Evolutionary conservation across 2,329 filamentous ascomycete species (phyloP).

Genomic region (Torrubiella hemipterigena): DNA sequence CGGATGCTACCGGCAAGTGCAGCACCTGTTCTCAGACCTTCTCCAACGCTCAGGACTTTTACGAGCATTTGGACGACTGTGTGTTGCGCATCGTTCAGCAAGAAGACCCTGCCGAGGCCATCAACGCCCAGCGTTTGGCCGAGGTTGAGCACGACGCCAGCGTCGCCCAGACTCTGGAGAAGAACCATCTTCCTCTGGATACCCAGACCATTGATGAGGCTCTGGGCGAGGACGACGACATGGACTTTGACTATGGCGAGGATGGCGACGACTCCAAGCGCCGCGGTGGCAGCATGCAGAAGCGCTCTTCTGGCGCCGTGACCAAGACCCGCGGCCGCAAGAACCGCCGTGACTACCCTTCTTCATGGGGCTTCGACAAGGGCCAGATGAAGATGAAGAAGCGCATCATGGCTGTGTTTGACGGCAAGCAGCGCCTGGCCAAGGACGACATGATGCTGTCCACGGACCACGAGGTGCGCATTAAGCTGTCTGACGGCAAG

Average conservation of each 20-base stretch:
- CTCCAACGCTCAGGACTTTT: slow-evolving; percentile 90
- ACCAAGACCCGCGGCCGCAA: slow-evolving; percentile 61
- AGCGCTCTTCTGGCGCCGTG: slow-evolving; percentile 52
- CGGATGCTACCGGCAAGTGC: slow-evolving; percentile 83
- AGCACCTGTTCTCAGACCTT: slow-evolving; percentile 89
- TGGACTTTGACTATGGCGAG: slow-evolving; percentile 34
- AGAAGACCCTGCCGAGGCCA: slow-evolving; percentile 56
- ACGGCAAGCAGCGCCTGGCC: slow-evolving; percentile 75
- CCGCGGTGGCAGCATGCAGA: slow-evolving; percentile 65
- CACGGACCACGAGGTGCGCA: slow-evolving; percentile 84
- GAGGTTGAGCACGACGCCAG: slow-evolving; percentile 53
- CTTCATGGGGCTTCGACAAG: slow-evolving; percentile 83
- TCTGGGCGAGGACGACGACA: slow-evolving; percentile 42
- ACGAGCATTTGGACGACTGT: slow-evolving; percentile 84
- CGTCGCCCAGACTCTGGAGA: slow-evolving; percentile 50
- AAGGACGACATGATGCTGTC: slow-evolving; percentile 99
- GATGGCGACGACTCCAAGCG: slow-evolving; percentile 52
- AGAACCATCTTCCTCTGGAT: slow-evolving; percentile 43
- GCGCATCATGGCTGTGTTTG: slow-evolving; percentile 85
- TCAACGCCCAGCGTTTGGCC: slow-evolving; percentile 55
- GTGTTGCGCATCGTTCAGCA: slow-evolving; percentile 61
- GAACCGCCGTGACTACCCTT: slow-evolving; percentile 86
- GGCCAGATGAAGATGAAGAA: slow-evolving; percentile 98
- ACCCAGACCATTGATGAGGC: slow-evolving; percentile 23
- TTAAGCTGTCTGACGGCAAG: slow-evolving; percentile 63